phyloP scores from a whole-genome alignment of 768 basidiomycete genomes.

The Russula sp. region DNA sequence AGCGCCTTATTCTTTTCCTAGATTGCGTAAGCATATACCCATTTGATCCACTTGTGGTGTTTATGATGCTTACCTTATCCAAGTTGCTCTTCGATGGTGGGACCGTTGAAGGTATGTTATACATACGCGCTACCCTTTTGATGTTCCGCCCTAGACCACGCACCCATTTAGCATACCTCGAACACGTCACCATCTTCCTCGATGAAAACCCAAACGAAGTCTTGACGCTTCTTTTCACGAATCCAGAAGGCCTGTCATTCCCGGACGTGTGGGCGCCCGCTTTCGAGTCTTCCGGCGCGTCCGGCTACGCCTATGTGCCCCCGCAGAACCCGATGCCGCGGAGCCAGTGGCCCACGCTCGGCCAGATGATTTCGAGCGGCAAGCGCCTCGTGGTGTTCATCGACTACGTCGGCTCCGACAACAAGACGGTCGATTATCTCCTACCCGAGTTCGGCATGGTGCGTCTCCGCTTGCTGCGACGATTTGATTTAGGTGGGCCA shows the following conservation, averaged over 20 bases:
- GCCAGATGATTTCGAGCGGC: conserved; percentile 51
- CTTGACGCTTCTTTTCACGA: conserved; percentile 56
- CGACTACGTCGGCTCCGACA: conserved; percentile 34
- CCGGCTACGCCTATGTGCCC: conserved; percentile 41
- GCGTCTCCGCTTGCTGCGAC: too few relatives aligned
- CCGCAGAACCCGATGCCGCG: conserved; percentile 27
- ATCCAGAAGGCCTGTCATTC: conserved; percentile 49
- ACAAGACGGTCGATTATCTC: conserved; percentile 38
- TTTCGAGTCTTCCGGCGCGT: conserved; percentile 42
- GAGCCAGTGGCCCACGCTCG: conserved; percentile 53
- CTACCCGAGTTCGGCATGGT: conserved; percentile 54
- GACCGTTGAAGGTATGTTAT: too few relatives aligned
- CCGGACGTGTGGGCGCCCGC: conserved; percentile 43
- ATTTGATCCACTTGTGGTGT: too few relatives aligned
- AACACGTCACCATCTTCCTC: too few relatives aligned
- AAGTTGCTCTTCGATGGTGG: too few relatives aligned
- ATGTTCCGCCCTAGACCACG: too few relatives aligned
- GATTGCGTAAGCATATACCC: too few relatives aligned
- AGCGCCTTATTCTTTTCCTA: too few relatives aligned
- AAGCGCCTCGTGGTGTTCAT: conserved; percentile 58
- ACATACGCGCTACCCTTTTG: too few relatives aligned
- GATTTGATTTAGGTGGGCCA: too few relatives aligned
- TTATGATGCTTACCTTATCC: too few relatives aligned
- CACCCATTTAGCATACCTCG: too few relatives aligned
- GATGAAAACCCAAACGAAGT: conserved; percentile 50